These are phyloP conservation scores for Colletotrichum brevisporum DNA, from an alignment of 2,329 filamentous ascomycete genomes.

Conservation along the genomic window DNA sequence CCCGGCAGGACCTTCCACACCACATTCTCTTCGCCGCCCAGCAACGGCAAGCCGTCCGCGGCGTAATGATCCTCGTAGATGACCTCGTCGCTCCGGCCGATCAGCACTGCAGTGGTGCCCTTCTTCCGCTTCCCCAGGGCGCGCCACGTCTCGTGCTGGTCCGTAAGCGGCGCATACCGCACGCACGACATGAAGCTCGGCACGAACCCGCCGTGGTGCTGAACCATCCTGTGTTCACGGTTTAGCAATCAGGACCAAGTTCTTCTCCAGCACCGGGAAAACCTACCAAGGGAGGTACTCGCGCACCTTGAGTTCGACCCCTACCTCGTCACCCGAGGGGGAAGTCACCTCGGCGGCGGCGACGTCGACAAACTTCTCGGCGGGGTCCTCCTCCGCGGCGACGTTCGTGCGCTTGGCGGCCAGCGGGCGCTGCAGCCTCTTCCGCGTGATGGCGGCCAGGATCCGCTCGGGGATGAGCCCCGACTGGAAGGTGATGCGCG, in stretches of 20 bases:
- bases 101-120: constrained; percentile 64
- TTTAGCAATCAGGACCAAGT: too few relatives aligned
- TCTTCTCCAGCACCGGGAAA: too few relatives aligned
- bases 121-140: constrained; percentile 57
- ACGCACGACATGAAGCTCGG: constrained; percentile 72
- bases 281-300: constrained; percentile 64
- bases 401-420: constrained; percentile 51
- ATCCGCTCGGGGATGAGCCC: constrained; percentile 68
- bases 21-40: constrained; percentile 65
- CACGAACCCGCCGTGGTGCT: constrained; percentile 70
- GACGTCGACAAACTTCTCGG: constrained; percentile 53
- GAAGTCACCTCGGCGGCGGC: constrained; percentile 59
- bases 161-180: constrained; percentile 66
- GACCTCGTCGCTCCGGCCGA: constrained; percentile 67
- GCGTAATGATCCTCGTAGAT: constrained; percentile 66
- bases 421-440: constrained; percentile 65
- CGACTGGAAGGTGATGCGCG: constrained; percentile 67
- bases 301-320: constrained; percentile 62
- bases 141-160: constrained; percentile 66
- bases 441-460: constrained; percentile 62
- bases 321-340: constrained; percentile 45
- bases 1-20: constrained; percentile 67
- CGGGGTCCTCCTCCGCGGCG: constrained; percentile 42
- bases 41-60: constrained; percentile 63
- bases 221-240: constrained; percentile 58